Conservation (phyloP, 2,329 filamentous ascomycete species). For the Cercospora nicotianae region DNA sequence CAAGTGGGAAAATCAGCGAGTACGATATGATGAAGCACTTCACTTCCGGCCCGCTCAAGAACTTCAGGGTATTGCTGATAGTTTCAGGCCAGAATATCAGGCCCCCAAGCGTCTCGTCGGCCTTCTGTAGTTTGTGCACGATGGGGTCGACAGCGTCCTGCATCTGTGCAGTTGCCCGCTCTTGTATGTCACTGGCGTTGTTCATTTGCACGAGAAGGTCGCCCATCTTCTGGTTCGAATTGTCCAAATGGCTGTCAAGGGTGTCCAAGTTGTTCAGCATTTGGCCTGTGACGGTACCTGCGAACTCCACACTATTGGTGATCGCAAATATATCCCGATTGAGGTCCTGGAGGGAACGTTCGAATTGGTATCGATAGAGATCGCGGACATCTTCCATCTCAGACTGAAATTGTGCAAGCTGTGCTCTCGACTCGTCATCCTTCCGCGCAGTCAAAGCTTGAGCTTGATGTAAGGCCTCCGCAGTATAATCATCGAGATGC, state of each 20-base stretch:
- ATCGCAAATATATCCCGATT: background rate
- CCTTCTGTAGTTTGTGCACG: background rate
- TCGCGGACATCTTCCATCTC: constrained; percentile 2
- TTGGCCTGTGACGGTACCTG: background rate
- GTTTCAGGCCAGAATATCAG: background rate
- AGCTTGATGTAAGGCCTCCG: constrained; percentile 4
- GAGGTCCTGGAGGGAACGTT: constrained; percentile 8
- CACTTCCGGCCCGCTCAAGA: background rate
- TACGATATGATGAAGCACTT: background rate
- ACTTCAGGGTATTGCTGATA: background rate
- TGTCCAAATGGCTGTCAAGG: constrained; percentile 5
- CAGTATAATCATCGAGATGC: background rate
- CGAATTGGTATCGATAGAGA: constrained; percentile 2
- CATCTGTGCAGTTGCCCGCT: background rate
- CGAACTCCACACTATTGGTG: constrained; percentile 8
- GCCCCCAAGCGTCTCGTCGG: background rate
- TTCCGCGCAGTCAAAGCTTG: background rate
- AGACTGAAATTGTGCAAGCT: background rate
- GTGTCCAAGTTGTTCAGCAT: constrained; percentile 1
- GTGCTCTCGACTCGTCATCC: background rate
- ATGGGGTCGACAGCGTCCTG: background rate
- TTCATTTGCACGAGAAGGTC: constrained; percentile 5
- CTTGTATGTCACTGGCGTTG: background rate
- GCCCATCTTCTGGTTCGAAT: constrained; percentile 4
- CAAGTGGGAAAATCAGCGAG: background rate